Evolutionary conservation across 345 rosid genomes (phyloP).

Genomic region (Populus euphratica): DNA sequence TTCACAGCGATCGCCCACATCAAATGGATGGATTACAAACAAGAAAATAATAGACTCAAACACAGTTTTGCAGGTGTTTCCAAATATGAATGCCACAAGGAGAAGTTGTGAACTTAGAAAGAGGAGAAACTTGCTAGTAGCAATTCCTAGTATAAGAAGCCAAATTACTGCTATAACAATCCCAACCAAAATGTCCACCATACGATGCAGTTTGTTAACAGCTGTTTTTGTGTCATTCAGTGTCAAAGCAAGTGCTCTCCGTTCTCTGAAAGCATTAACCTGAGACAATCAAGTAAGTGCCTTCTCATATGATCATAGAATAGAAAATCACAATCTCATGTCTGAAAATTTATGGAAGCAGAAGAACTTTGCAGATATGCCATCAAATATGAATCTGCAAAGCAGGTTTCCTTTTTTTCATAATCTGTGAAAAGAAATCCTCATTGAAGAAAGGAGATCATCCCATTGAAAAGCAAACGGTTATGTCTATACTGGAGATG

Average conservation of each 20-base stretch:
- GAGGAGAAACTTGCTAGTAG: conserved; percentile 26
- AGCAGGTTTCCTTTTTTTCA: background rate
- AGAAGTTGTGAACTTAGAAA: conserved; percentile 29
- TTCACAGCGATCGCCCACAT: conserved; percentile 33
- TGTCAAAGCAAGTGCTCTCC: conserved; percentile 30
- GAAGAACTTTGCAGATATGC: background rate
- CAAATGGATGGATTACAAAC: conserved; percentile 31
- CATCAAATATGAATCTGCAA: background rate
- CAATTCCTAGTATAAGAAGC: conserved; percentile 35
- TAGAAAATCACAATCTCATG: background rate
- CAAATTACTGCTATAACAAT: conserved; percentile 21
- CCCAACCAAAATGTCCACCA: conserved; percentile 25
- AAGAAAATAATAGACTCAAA: conserved; percentile 30
- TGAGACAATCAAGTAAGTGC: conserved; percentile 9
- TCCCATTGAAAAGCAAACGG: background rate
- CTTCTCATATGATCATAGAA: background rate
- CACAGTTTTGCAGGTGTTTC: conserved; percentile 28
- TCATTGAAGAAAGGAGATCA: background rate
- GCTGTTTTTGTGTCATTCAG: conserved; percentile 33
- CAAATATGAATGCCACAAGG: conserved; percentile 28
- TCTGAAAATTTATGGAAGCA: background rate
- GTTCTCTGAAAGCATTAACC: conserved; percentile 34
- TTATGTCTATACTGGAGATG: background rate
- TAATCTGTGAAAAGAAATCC: background rate
- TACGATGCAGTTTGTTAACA: conserved; percentile 26